Base-by-base conservation (phyloP, 148 eudicot species). In the Rhododendron ferrugineum region DNA sequence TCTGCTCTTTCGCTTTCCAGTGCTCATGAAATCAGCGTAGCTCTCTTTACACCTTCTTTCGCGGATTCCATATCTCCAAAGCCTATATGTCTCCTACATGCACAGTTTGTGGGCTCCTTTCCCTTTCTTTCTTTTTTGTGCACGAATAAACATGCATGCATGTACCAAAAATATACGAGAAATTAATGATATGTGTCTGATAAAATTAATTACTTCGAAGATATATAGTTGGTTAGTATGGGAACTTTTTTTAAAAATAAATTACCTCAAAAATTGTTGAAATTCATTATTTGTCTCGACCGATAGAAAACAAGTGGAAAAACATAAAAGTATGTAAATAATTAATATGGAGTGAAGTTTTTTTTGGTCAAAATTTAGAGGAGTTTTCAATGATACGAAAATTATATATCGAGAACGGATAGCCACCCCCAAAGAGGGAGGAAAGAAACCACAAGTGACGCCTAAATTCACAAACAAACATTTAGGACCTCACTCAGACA, bases 31-130 rank as follows among this genome's bases (percentile, higher is more conserved):
- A 86, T 89, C 77, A 86, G 56, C 80, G 60, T 76, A 42, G 15
- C 60, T 56, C 34, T 56, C 80, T 81, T 46, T 50, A 26, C 7
- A n/a, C 73, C 9, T 34, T 84, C 82, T 81, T 79, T 83, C 81
- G 83, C 60, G 78, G 90, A 88, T 86, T 85, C 88, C 88, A 82
- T 84, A 78, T 85, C 85, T 82, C 47, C 86, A 60, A 88, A 86
- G 68, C 86, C 86, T 40, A 36, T 88, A 11, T 68, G 84, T 88
- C 90, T 85, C 62, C 88, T 86, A 85, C 90, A 88, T 86, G 86
- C 77, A 8, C 2, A 3, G 9, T 70, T 70, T 70, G 75, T 70
- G 75, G 40, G 40, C 75, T 70, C 74, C 74, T 3, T 13, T n/a
- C 16, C 3, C 15, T 50, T 7, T 58, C 10, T 58, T 26, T 64